Conservation (phyloP, 164 flowering plant genomes). For the Aristolochia fimbriata region DNA sequence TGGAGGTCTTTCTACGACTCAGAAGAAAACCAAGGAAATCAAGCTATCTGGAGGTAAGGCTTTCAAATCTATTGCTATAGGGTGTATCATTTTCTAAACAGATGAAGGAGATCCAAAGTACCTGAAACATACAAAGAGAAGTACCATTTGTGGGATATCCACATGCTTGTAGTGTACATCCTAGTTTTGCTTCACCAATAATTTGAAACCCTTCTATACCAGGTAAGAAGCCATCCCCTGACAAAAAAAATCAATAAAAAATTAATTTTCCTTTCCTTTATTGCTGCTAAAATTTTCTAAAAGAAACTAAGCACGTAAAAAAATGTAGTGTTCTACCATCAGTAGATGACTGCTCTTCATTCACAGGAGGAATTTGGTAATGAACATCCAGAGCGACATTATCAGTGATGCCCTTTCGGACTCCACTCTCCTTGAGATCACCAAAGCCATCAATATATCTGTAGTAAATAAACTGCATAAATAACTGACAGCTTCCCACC, state of each 20-base stretch:
- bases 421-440: slow-evolving; percentile 5
- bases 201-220: slow-evolving; percentile 88
- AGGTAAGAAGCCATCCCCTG: slow-evolving; percentile 43
- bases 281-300: not conserved
- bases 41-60: no score
- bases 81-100: no score
- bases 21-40: no score
- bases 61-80: no score
- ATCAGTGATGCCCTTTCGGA: slow-evolving; percentile 10
- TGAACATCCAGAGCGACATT: slow-evolving; percentile 9
- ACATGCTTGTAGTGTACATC: slow-evolving; percentile 71
- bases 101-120: slow-evolving; percentile 9
- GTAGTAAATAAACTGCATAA: not conserved
- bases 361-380: slow-evolving; percentile 15
- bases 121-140: slow-evolving; percentile 95
- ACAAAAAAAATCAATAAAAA: not conserved
- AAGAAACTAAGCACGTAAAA: not conserved
- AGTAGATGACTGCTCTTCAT: slow-evolving; percentile 19
- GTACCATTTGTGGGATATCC: slow-evolving; percentile 85
- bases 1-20: no score
- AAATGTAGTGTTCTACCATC: slow-evolving; percentile 15
- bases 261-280: not conserved
- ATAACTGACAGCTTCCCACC: no score
- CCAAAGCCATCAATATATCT: slow-evolving; percentile 12
- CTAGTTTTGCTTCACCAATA: slow-evolving; percentile 79